These are phyloP conservation scores for Thecaphora thlaspeos DNA, from an alignment of 1,284 basidiomycete genomes.

Conservation along the genomic window DNA sequence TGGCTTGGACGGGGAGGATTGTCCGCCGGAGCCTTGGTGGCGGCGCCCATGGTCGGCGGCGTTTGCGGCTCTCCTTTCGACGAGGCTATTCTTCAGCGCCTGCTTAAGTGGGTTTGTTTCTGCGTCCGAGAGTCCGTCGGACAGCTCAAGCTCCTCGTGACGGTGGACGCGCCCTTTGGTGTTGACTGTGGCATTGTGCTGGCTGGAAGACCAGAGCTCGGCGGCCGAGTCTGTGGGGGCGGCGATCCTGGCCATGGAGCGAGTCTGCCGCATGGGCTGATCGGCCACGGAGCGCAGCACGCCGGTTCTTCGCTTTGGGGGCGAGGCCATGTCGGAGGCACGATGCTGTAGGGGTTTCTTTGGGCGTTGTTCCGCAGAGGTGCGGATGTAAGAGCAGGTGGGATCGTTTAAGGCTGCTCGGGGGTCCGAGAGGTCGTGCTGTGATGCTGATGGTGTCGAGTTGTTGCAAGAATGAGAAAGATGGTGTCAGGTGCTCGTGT, in stretches of 20 bases:
- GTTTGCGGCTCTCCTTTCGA: background rate
- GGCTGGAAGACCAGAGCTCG: constrained; percentile 3
- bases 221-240: constrained; percentile 8
- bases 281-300: constrained; percentile 11
- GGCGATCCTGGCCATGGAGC: constrained; percentile 31
- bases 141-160: background rate
- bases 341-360: too few species aligned
- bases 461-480: too few species aligned
- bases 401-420: too few species aligned
- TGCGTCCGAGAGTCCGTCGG: background rate
- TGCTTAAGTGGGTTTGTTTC: background rate
- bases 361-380: too few species aligned
- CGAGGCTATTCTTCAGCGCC: background rate
- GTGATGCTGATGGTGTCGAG: too few species aligned
- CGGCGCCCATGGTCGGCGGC: background rate
- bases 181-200: background rate
- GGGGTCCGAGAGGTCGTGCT: too few species aligned
- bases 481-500: too few species aligned
- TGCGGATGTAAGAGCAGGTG: too few species aligned
- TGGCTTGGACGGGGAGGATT: background rate
- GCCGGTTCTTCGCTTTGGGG: constrained; percentile 22
- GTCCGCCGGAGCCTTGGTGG: too few species aligned
- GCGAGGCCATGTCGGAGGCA: constrained; percentile 8
- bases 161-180: too few species aligned
- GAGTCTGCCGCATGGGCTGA: constrained; percentile 31